These are phyloP conservation scores for Senecio squalidus DNA, from an alignment of 140 eudicot species.

Conservation along the genomic window DNA sequence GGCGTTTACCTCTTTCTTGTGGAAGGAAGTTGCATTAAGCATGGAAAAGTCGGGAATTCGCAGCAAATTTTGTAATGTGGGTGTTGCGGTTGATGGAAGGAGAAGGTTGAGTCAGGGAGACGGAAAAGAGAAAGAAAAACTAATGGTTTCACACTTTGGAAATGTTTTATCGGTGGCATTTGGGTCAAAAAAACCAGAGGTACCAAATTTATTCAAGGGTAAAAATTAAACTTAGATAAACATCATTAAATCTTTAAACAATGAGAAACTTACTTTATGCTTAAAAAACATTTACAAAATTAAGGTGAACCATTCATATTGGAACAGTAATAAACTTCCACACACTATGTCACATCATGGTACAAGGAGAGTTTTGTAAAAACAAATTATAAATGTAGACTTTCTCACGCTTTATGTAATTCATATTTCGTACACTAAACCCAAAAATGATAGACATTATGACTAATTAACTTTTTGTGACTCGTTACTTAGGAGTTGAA, in stretches of 20 bases:
- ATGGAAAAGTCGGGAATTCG: constrained; percentile 12
- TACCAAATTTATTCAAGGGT: not conserved
- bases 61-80: constrained; percentile 1
- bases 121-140: constrained; percentile 21
- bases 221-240: not conserved
- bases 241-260: not conserved
- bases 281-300: no score
- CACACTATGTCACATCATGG: no score
- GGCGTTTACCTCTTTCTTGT: constrained; percentile 28
- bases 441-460: no score
- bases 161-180: constrained; percentile 20
- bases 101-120: constrained; percentile 23
- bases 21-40: constrained; percentile 21
- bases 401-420: no score
- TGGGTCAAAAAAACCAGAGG: constrained; percentile 14
- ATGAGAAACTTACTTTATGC: not conserved
- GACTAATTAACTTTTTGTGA: no score
- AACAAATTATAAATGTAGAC: no score
- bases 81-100: constrained; percentile 24
- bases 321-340: no score
- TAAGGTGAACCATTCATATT: no score
- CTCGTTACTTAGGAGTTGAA: constrained; percentile 21
- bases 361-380: no score
- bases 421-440: no score
- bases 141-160: constrained; percentile 19